A percentile compares a stretch with the other conserved stretches of the same genome.
These are phyloP conservation scores for Saccharomycopsis lassenensis DNA, from an alignment of 805 yeast species.

Conservation along the genomic window DNA sequence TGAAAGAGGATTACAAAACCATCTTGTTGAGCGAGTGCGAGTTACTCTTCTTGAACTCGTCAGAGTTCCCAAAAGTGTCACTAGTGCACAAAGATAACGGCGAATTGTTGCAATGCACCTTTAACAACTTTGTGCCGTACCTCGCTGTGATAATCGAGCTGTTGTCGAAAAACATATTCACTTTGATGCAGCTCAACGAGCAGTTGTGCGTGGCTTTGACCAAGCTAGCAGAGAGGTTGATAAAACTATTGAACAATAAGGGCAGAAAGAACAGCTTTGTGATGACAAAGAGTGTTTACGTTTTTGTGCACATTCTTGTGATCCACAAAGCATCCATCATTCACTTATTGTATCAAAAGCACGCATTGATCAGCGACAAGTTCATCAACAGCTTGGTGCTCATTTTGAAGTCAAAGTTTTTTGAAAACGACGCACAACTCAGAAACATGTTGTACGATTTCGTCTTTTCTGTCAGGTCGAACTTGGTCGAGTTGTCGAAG, in stretches of 20 bases:
- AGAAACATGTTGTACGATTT: constrained; percentile 50
- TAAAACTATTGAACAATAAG: background rate
- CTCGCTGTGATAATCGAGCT: constrained; percentile 11
- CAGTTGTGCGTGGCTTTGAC: background rate
- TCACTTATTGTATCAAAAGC: constrained; percentile 33
- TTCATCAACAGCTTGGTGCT: constrained; percentile 38
- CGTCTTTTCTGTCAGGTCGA: constrained; percentile 39
- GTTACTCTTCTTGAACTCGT: constrained; percentile 31
- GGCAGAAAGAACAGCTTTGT: constrained; percentile 1
- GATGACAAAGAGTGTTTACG: constrained; percentile 29
- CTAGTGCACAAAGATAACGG: background rate
- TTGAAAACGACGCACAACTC: constrained; percentile 36
- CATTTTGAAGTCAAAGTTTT: constrained; percentile 33
- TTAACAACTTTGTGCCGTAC: constrained; percentile 16
- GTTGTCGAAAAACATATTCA: constrained; percentile 5
- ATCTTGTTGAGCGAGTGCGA: constrained; percentile 29
- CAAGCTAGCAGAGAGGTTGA: background rate
- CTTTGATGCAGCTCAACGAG: background rate
- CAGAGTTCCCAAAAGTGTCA: constrained; percentile 27
- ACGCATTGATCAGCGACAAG: constrained; percentile 29
- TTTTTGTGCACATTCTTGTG: constrained; percentile 43
- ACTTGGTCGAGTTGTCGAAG: constrained; percentile 21
- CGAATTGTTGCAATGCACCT: constrained; percentile 4
- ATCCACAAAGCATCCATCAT: constrained; percentile 45
- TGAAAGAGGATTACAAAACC: constrained; percentile 25